Evolutionary conservation across 441 rosid genomes (phyloP), one percentile per base, ranked within the genome.

Genomic region (Jatropha multifida): DNA sequence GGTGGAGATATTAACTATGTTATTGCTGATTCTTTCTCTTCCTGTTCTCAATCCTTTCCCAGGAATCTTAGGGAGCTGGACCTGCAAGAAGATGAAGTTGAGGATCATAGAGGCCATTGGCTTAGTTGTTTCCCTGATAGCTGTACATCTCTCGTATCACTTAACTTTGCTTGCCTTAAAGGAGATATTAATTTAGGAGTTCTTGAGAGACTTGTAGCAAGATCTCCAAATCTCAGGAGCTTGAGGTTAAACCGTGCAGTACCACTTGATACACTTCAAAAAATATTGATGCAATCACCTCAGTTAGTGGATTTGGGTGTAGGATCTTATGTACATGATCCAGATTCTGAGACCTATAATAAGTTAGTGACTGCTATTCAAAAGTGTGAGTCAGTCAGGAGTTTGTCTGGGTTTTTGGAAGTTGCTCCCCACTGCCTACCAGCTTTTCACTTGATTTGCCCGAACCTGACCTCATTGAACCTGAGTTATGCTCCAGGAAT

Each of bases 131-230:
- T 94, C 77, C 94, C 96, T 11, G 98, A 94, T 15, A 83, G 81
- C 78, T 85, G 78, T 14, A 93, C 96, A 1, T 88, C 92, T 64
- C 94, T 94, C 26, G 92, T 85, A 37, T 89, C 97, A 27, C 86
- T 94, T 54, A 93, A 94, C 84, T 89, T 94, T 66, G 92, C 99
- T 23, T 94, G 99, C 85, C 92, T 94, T n/a, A 91, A 88, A 82
- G 98, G 97, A 67, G 96, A 93, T 48, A 88, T 91, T 75, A 93
- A 88, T 75, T 80, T 88, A 52, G 87, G 85, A 65, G 93, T 93
- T 14, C 85, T 94, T n/a, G 97, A 88, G 88, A 90, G 97, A 75
- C 92, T 94, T 37, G 94, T 94, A 15, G 92, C 94, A 0, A 88
- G 98, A 78, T 94, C 97, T 81, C 96, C 96, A 5, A 83, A 90